phyloP scores from a whole-genome alignment of 2,329 filamentous ascomycete species.

The Neofusicoccum parvum region DNA sequence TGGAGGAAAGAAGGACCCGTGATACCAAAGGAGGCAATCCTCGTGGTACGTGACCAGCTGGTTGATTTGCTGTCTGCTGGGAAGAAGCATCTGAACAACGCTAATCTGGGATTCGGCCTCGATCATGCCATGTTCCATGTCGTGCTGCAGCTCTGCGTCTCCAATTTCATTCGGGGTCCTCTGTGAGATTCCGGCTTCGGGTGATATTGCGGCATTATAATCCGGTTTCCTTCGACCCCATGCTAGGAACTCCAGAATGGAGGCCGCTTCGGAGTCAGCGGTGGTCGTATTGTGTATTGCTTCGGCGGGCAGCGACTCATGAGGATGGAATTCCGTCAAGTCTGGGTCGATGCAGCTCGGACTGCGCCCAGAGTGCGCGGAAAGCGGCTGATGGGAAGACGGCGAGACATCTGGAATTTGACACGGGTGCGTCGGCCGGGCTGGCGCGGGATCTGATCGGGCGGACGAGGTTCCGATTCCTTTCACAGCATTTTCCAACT shows the following conservation, averaged over 20 bases:
- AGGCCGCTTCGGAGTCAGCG: conserved; percentile 42
- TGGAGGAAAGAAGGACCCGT: conserved; percentile 42
- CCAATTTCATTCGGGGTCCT: neutral
- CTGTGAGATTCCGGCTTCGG: conserved; percentile 8
- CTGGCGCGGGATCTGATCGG: neutral
- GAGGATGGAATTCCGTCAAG: too few relatives aligned
- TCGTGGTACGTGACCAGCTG: conserved; percentile 44
- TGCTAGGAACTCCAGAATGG: conserved; percentile 52
- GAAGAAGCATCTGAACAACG: conserved; percentile 43
- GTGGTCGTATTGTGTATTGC: neutral
- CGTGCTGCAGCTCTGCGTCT: neutral
- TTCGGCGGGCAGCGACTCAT: too few relatives aligned
- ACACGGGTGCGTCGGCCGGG: conserved; percentile 12
- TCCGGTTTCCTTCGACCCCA: conserved; percentile 51
- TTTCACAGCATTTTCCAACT: conserved; percentile 31
- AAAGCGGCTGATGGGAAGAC: neutral
- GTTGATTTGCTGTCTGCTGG: conserved; percentile 29
- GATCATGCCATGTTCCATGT: conserved; percentile 22
- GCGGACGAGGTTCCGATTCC: neutral
- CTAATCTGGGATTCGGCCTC: conserved; percentile 27
- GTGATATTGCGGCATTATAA: conserved; percentile 27
- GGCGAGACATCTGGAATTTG: too few relatives aligned
- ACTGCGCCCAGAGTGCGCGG: neutral
- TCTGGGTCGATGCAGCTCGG: too few relatives aligned
- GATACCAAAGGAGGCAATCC: conserved; percentile 42